Evolutionary conservation across 139 green algal species (phyloP).

Genomic region (Chlorella sp.): DNA sequence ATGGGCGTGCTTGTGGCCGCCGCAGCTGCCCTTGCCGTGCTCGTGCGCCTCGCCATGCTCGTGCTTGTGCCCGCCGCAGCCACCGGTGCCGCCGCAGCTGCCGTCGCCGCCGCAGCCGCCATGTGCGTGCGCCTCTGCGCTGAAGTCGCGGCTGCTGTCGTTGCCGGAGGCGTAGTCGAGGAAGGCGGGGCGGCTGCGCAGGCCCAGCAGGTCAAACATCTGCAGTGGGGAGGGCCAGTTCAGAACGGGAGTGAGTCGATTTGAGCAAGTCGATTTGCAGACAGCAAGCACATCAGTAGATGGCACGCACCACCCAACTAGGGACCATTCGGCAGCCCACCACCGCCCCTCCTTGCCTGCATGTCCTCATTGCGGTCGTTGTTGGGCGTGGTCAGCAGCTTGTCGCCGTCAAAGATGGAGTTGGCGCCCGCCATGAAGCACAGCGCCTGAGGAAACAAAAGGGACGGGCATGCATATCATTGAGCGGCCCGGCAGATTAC

Average conservation of each 20-base stretch:
- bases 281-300: too few species aligned
- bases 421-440: conserved; percentile 98
- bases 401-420: conserved; percentile 98
- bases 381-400: conserved; percentile 98
- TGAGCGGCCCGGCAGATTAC: too few species aligned
- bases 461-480: too few species aligned
- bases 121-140: neutral
- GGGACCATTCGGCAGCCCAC: too few species aligned
- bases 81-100: neutral
- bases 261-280: too few species aligned
- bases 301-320: too few species aligned
- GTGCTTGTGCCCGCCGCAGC: conserved; percentile 22
- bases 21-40: neutral
- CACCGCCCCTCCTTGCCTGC: neutral
- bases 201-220: conserved; percentile 90
- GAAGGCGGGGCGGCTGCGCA: conserved; percentile 85
- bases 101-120: conserved; percentile 14
- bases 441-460: conserved; percentile 75
- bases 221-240: neutral
- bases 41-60: neutral
- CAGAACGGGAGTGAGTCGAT: too few species aligned
- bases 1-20: conserved; percentile 23
- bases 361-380: conserved; percentile 82
- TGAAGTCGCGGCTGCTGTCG: conserved; percentile 10
- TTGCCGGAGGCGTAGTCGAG: conserved; percentile 77